These are phyloP conservation scores for Rhizopogon rudus DNA, from an alignment of 768 basidiomycete species.

Conservation along the genomic window DNA sequence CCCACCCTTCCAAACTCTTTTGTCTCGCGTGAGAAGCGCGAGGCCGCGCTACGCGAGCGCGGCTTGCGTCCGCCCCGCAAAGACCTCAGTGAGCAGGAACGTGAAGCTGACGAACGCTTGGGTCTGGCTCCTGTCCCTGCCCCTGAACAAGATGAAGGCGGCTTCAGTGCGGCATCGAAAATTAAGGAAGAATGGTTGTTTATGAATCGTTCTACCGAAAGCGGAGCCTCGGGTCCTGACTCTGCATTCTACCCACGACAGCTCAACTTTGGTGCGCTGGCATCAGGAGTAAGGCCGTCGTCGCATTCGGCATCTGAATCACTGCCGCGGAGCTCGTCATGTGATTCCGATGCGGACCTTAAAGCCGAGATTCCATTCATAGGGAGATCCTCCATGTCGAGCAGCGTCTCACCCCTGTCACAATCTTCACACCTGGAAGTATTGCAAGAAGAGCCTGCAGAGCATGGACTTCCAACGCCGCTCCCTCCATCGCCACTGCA, in stretches of 20 bases:
- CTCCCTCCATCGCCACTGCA: not conserved
- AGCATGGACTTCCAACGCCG: conserved; percentile 12
- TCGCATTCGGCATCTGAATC: conserved; percentile 3
- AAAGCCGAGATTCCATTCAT: conserved; percentile 6
- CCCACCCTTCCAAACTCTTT: conserved; percentile 18
- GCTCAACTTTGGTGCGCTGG: not conserved
- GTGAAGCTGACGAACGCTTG: conserved; percentile 38
- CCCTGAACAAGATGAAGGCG: conserved; percentile 13
- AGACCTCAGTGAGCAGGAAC: conserved; percentile 32
- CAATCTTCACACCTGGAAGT: conserved; percentile 22
- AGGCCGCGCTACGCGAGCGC: conserved; percentile 57
- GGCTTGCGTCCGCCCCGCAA: conserved; percentile 47
- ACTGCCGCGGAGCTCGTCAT: not conserved
- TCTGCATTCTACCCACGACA: conserved; percentile 1
- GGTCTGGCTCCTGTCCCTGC: conserved; percentile 34
- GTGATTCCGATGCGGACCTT: conserved; percentile 9
- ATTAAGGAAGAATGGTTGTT: conserved; percentile 54
- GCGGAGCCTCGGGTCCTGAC: conserved; percentile 18
- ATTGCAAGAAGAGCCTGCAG: conserved; percentile 24
- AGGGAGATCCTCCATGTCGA: conserved; percentile 19
- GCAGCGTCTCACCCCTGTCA: conserved; percentile 19
- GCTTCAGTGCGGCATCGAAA: conserved; percentile 41
- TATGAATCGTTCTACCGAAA: conserved; percentile 26
- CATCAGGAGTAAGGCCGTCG: not conserved
- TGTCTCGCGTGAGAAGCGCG: conserved; percentile 21